Conservation (phyloP, 1,284 basidiomycete genomes). For the Mycena citricolor region DNA sequence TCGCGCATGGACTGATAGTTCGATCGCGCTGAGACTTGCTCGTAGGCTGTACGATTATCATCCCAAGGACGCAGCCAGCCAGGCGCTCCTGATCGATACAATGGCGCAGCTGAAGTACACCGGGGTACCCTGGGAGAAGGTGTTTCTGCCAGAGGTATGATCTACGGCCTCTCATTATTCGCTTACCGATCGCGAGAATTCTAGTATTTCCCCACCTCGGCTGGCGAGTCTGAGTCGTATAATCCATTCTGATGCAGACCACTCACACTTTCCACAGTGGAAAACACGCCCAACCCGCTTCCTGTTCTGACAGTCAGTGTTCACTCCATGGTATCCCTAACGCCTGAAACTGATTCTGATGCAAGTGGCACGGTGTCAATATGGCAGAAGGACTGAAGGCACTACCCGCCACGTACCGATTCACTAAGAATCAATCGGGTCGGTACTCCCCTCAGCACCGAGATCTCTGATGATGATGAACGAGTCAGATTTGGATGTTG, state of each 20-base stretch:
- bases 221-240: slow-evolving; percentile 10
- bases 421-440: background rate
- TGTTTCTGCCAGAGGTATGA: slow-evolving; percentile 29
- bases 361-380: slow-evolving; percentile 42
- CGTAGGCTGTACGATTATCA: slow-evolving; percentile 57
- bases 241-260: no score
- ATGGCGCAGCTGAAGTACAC: slow-evolving; percentile 52
- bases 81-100: slow-evolving; percentile 52
- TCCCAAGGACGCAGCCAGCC: slow-evolving; percentile 41
- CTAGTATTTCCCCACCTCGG: slow-evolving; percentile 43
- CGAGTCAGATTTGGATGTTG: slow-evolving; percentile 38
- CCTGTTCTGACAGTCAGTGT: slow-evolving; percentile 35
- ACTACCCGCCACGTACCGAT: no score
- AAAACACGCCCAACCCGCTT: slow-evolving; percentile 33
- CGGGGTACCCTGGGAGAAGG: slow-evolving; percentile 49
- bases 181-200: background rate
- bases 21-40: slow-evolving; percentile 12
- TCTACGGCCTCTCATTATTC: background rate
- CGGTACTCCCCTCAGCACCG: slow-evolving; percentile 29
- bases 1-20: background rate
- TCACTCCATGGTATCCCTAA: background rate
- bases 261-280: slow-evolving; percentile 12
- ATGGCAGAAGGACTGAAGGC: slow-evolving; percentile 34
- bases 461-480: slow-evolving; percentile 37
- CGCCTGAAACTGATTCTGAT: background rate